These are phyloP conservation scores for Magnusiomyces fungicola DNA, from an alignment of 1,139 yeast species.

Conservation along the genomic window DNA sequence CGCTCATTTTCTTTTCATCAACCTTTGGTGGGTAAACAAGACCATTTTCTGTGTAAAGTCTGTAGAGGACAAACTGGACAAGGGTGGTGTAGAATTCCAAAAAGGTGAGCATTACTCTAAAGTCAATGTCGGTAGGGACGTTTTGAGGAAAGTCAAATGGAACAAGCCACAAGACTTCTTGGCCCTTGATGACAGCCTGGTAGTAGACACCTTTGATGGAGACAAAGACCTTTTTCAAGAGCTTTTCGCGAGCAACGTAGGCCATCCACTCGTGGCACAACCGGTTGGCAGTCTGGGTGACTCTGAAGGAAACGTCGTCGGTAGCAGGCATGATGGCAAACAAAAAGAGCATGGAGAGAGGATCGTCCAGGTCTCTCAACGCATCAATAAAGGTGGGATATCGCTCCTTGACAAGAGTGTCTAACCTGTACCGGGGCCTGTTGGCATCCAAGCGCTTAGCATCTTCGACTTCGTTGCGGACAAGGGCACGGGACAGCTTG, in stretches of 20 bases:
- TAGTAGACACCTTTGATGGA: constrained; percentile 97
- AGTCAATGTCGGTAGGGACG: constrained; percentile 90
- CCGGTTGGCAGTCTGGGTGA: constrained; percentile 78
- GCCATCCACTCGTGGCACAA: constrained; percentile 96
- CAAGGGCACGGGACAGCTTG: constrained; percentile 82
- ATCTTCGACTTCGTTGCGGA: constrained; percentile 83
- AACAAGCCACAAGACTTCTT: constrained; percentile 90
- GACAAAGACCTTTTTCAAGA: constrained; percentile 83
- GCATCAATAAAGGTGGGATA: constrained; percentile 94
- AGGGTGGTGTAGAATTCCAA: constrained; percentile 92
- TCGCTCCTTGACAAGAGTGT: constrained; percentile 87
- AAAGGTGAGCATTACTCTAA: constrained; percentile 94
- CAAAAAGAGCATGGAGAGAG: constrained; percentile 86
- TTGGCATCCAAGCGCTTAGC: constrained; percentile 79
- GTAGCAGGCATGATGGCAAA: constrained; percentile 96
- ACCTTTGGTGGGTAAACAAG: constrained; percentile 89
- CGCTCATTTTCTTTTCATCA: constrained; percentile 62
- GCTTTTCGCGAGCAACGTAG: constrained; percentile 76
- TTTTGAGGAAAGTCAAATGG: constrained; percentile 96
- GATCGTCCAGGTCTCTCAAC: constrained; percentile 88
- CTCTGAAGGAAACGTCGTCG: constrained; percentile 66
- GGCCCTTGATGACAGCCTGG: constrained; percentile 84
- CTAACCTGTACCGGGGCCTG: constrained; percentile 80
- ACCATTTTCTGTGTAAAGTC: constrained; percentile 76
- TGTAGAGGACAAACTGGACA: constrained; percentile 77